A percentile compares a stretch with the other conserved stretches of the same genome.
Conservation (phyloP, 257 asterid species). For the Solanum ossicruentum region DNA sequence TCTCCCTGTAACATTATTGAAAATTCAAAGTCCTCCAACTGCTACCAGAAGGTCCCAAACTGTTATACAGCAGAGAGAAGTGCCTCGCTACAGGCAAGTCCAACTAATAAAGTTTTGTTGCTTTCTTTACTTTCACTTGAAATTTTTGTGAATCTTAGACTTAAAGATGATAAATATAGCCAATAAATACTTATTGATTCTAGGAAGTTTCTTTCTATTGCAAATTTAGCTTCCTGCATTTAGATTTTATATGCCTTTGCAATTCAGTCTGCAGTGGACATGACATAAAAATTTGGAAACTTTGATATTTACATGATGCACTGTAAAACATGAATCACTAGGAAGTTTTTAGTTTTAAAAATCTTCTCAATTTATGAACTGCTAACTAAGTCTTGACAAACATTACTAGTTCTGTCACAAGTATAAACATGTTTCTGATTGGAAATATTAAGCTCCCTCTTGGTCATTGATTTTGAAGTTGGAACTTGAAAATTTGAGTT, state of each 20-base stretch:
- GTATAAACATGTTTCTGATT: background rate
- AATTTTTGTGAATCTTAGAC: background rate
- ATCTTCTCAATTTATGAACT: background rate
- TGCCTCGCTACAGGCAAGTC: constrained; percentile 68
- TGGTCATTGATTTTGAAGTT: too few relatives aligned
- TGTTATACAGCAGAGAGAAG: constrained; percentile 41
- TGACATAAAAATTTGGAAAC: background rate
- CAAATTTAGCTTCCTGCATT: background rate
- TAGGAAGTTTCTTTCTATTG: background rate
- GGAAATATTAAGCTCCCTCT: background rate
- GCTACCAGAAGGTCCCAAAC: constrained; percentile 37
- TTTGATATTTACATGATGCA: background rate
- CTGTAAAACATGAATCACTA: background rate
- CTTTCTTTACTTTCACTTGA: background rate
- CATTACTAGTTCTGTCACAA: background rate
- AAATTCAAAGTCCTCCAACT: constrained; percentile 59
- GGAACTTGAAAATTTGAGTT: too few relatives aligned
- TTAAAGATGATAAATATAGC: background rate
- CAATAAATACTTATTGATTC: background rate
- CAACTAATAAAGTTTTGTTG: background rate
- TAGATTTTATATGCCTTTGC: background rate
- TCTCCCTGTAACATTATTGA: constrained; percentile 79
- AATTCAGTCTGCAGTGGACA: background rate
- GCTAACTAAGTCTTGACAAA: background rate
- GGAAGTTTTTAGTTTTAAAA: background rate